Evolutionary conservation across 805 yeast genomes (phyloP).

Genomic region (Candida jianshihensis): DNA sequence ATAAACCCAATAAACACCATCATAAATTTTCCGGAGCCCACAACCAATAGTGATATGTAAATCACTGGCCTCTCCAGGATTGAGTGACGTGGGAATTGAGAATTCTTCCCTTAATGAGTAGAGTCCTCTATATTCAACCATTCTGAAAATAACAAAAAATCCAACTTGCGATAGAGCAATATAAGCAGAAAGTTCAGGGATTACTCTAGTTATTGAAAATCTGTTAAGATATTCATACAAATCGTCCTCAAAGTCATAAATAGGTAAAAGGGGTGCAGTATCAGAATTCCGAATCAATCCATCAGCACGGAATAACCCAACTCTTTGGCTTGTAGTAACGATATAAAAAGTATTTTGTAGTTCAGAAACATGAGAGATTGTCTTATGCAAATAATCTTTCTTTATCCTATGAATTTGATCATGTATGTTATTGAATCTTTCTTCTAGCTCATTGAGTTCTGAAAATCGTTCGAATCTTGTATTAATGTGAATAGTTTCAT

Average conservation of each 20-base stretch:
- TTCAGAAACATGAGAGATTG: constrained; percentile 17
- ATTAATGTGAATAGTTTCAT: constrained; percentile 23
- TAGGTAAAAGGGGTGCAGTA: constrained; percentile 29
- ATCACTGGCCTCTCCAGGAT: background rate
- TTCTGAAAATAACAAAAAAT: constrained; percentile 32
- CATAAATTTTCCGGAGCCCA: background rate
- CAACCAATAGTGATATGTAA: background rate
- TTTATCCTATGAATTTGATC: constrained; percentile 20
- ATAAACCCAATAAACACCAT: background rate
- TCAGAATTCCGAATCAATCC: constrained; percentile 42
- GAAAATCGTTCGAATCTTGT: constrained; percentile 13
- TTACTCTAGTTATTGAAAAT: constrained; percentile 24
- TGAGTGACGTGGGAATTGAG: background rate
- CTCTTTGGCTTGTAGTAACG: constrained; percentile 36
- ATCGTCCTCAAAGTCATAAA: constrained; percentile 24
- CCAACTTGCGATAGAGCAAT: constrained; percentile 39
- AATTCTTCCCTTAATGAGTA: constrained; percentile 36
- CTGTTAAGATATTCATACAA: constrained; percentile 17
- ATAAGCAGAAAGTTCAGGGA: constrained; percentile 35
- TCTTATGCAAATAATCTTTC: constrained; percentile 7
- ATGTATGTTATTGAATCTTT: constrained; percentile 14
- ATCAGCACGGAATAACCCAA: constrained; percentile 40
- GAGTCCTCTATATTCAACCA: constrained; percentile 35
- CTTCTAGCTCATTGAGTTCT: background rate
- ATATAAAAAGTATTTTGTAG: constrained; percentile 28